Base-by-base conservation (phyloP, 2,329 filamentous ascomycete genomes). In the Alternaria arbusti region DNA sequence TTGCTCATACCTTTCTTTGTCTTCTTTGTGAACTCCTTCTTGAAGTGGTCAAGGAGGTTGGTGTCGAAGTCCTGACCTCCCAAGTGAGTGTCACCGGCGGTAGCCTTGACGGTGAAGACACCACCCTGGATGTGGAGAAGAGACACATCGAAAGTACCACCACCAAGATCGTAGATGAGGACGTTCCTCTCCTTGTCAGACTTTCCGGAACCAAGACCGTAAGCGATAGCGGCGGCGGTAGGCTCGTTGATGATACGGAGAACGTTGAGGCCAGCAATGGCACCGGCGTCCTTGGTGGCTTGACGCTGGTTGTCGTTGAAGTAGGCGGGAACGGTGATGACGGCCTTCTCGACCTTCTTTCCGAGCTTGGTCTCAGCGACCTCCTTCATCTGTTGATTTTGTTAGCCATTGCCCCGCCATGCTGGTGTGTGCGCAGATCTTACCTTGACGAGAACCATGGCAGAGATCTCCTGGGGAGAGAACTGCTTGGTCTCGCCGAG, bases 241-340 rank as follows among this genome's bases (percentile, higher is more conserved):
- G 96, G 96, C 88, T 99, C 96, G 90, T 99, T 99, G 87, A 99
- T 98, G 86, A 99, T 98, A 89, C 96, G 94, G 84, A 99, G 94
- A 75, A 99, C 94, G 86, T 98, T 97, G 69, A 99, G 90, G 76
- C 95, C 96, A 79, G 95, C 86, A 80, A 99, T 99, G 82, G 95
- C 92, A 90, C 96, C 96, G 73, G 96, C 96, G 81, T 98, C 96
- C 91, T 98, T 98, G 86, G 96, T 99, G 73, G 96, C 93, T 86
- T 98, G 96, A 86, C 96, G 92, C 88, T 99, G 96, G 88, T 97
- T 97, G 90, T 99, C 96, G 89, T 98, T 98, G 93, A 99, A 99
- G 89, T 99, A 99, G 81, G 96, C 96, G 63, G 96, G 96, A 63
- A 98, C 96, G 68, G 96, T 99, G 84, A 99, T 94, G 82, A 99